Evolutionary conservation across 306 rosid species (phyloP).

Genomic region (Hippophae gyantsensis): DNA sequence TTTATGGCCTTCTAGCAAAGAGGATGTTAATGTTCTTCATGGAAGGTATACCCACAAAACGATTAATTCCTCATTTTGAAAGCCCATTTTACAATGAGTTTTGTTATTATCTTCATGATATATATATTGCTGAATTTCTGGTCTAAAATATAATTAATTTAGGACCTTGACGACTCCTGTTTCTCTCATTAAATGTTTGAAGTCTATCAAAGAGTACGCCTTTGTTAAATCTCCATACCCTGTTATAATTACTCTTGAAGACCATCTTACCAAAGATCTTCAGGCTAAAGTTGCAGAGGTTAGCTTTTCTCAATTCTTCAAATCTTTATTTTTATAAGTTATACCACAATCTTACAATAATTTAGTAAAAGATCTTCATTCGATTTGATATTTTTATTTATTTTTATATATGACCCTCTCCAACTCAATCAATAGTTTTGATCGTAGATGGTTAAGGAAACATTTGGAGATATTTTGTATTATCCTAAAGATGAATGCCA

Average conservation of each 20-base stretch:
- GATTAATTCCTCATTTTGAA: too few relatives aligned
- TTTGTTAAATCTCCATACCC: slow-evolving; percentile 76
- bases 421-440: slow-evolving; percentile 14
- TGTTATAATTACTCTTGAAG: slow-evolving; percentile 76
- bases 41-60: slow-evolving; percentile 46
- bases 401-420: slow-evolving; percentile 2
- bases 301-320: slow-evolving; percentile 2
- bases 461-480: slow-evolving; percentile 66
- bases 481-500: slow-evolving; percentile 44
- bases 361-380: neutral
- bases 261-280: slow-evolving; percentile 68
- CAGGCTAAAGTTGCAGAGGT: slow-evolving; percentile 90
- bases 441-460: slow-evolving; percentile 50
- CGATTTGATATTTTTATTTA: neutral
- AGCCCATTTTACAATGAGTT: neutral
- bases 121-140: neutral
- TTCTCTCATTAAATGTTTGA: slow-evolving; percentile 64
- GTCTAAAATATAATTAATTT: slow-evolving; percentile 5
- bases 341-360: too few relatives aligned
- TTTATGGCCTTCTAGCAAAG: slow-evolving; percentile 75
- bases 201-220: slow-evolving; percentile 75
- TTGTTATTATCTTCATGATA: neutral
- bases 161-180: slow-evolving; percentile 91
- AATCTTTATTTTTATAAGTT: too few relatives aligned
- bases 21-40: slow-evolving; percentile 67